Conservation (phyloP, 2,329 filamentous ascomycete genomes). For the Orbilia blumenaviensis region DNA sequence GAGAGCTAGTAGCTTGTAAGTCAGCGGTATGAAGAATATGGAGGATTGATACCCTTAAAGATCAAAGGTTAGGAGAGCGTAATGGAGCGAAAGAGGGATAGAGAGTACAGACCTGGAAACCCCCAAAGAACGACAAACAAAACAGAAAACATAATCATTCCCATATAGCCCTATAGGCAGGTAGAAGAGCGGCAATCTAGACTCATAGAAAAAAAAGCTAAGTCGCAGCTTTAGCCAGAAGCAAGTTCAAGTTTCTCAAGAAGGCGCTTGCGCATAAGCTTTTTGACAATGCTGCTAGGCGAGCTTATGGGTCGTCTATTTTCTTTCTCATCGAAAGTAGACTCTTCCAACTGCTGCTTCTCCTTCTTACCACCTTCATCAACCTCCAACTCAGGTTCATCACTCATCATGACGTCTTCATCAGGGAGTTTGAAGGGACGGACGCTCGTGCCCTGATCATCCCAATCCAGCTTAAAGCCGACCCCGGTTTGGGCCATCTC, state of each 20-base stretch:
- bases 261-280: not conserved
- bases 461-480: constrained; percentile 36
- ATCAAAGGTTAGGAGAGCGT: too few species aligned
- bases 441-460: constrained; percentile 1
- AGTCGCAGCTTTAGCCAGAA: not conserved
- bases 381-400: not conserved
- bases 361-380: not conserved
- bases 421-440: not conserved
- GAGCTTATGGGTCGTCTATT: constrained; percentile 24
- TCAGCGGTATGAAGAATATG: too few species aligned
- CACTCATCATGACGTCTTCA: not conserved
- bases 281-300: not conserved
- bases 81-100: too few species aligned
- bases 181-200: too few species aligned
- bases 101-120: too few species aligned
- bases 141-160: too few species aligned
- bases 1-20: too few species aligned
- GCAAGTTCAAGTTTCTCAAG: too few species aligned
- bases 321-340: constrained; percentile 6
- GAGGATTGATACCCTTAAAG: too few species aligned
- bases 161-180: too few species aligned
- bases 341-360: not conserved
- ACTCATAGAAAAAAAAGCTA: too few species aligned
- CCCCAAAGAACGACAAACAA: too few species aligned
- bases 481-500: constrained; percentile 11